phyloP scores from a whole-genome alignment of 108 stramenopile genomes.

The Cyclotella atomus region DNA sequence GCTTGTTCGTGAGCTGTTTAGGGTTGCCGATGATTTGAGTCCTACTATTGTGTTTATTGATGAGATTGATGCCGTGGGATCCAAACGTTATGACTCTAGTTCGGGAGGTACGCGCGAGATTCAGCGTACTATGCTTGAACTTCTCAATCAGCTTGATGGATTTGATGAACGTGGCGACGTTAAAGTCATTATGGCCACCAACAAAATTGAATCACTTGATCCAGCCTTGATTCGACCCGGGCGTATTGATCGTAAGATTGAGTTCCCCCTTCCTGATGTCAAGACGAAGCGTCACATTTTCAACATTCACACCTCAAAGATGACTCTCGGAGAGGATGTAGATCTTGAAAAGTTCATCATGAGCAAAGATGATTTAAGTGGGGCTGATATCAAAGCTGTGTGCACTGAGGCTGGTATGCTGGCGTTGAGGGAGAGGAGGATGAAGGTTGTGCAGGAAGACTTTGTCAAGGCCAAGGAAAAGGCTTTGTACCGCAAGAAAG shows the following conservation, averaged over 20 bases:
- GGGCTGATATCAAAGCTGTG: constrained; percentile 99
- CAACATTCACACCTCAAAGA: constrained; percentile 95
- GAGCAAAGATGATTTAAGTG: constrained; percentile 98
- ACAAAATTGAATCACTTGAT: constrained; percentile 97
- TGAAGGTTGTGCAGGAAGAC: constrained; percentile 98
- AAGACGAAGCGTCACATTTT: constrained; percentile 99
- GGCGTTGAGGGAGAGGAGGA: constrained; percentile 97
- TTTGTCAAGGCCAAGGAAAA: constrained; percentile 99
- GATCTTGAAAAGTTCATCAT: constrained; percentile 98
- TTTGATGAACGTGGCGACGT: constrained; percentile 98
- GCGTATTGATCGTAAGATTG: constrained; percentile 99
- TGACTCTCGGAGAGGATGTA: constrained; percentile 97
- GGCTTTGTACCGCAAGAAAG: constrained; percentile 98
- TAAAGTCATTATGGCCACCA: constrained; percentile 99
- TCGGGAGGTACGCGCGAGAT: constrained; percentile 97
- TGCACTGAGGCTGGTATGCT: constrained; percentile 99
- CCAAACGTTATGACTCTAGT: constrained; percentile 96
- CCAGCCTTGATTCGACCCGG: constrained; percentile 99
- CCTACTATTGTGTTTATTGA: constrained; percentile 99
- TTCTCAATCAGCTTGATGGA: constrained; percentile 98
- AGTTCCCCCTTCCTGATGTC: constrained; percentile 97
- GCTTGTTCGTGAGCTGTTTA: constrained; percentile 98
- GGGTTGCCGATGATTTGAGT: constrained; percentile 94
- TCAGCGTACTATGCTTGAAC: constrained; percentile 99
- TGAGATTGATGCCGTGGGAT: constrained; percentile 99